These are phyloP conservation scores for Diaporthe sp. DNA, from an alignment of 2,329 filamentous ascomycete genomes.

Conservation along the genomic window DNA sequence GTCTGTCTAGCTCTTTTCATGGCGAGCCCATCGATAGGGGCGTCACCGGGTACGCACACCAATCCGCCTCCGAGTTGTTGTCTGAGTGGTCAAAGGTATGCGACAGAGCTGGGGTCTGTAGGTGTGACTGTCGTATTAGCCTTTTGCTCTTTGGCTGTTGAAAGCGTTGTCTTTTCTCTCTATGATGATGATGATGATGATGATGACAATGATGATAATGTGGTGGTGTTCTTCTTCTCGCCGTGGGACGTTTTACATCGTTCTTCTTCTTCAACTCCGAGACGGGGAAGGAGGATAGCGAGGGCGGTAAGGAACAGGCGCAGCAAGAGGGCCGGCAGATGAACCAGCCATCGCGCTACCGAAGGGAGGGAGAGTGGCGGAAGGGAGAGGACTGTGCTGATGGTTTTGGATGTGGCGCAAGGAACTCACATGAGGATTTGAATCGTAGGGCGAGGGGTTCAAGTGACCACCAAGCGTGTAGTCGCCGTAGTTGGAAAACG, in stretches of 20 bases:
- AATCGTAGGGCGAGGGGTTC: slow-evolving; percentile 71
- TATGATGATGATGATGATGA: slow-evolving; percentile 8
- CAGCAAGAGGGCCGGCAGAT: slow-evolving; percentile 35
- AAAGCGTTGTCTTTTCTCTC: slow-evolving; percentile 16
- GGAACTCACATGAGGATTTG: slow-evolving; percentile 80
- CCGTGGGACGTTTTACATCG: slow-evolving; percentile 19
- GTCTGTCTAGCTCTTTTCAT: slow-evolving; percentile 29
- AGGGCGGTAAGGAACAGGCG: slow-evolving; percentile 36
- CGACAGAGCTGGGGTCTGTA: slow-evolving; percentile 80
- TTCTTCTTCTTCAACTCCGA: slow-evolving; percentile 25
- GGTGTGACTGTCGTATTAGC: slow-evolving; percentile 56
- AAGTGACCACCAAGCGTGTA: slow-evolving; percentile 74
- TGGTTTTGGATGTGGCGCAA: slow-evolving; percentile 54
- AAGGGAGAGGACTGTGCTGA: slow-evolving; percentile 34
- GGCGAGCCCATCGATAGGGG: slow-evolving; percentile 70
- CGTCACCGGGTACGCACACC: slow-evolving; percentile 75
- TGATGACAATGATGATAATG: background rate
- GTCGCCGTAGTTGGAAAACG: slow-evolving; percentile 73
- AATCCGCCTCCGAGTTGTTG: slow-evolving; percentile 67
- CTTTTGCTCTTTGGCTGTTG: slow-evolving; percentile 37
- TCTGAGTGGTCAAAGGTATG: slow-evolving; percentile 78
- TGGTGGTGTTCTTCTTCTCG: background rate
- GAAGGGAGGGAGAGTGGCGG: slow-evolving; percentile 41
- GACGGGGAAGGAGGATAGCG: slow-evolving; percentile 35
- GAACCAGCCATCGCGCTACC: slow-evolving; percentile 31